Evolutionary conservation across 345 rosid species (phyloP).

Genomic region (Gossypium stocksii): DNA sequence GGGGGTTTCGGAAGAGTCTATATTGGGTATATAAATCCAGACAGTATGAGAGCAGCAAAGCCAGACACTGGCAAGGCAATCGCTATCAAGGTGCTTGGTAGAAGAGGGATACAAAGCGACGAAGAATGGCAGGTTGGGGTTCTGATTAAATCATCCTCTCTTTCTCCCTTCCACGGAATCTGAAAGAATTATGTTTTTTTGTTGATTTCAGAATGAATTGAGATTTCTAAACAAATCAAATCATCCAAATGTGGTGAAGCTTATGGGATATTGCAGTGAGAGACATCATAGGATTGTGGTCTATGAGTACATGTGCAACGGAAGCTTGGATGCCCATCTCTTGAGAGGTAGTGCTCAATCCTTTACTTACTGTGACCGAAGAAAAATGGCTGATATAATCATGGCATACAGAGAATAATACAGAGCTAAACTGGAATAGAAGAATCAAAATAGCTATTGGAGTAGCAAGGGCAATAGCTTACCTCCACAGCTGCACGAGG

Average conservation of each 20-base stretch:
- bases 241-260: slow-evolving; percentile 47
- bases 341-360: slow-evolving; percentile 26
- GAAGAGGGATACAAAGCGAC: slow-evolving; percentile 36
- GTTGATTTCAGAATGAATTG: slow-evolving; percentile 29
- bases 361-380: not conserved
- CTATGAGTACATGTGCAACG: slow-evolving; percentile 41
- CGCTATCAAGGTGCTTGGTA: slow-evolving; percentile 45
- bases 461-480: slow-evolving; percentile 44
- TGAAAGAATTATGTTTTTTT: not conserved
- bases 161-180: not conserved
- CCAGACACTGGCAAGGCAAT: slow-evolving; percentile 21
- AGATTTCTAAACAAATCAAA: slow-evolving; percentile 33
- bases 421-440: slow-evolving; percentile 34
- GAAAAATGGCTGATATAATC: not conserved
- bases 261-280: slow-evolving; percentile 40
- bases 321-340: slow-evolving; percentile 45
- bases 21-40: slow-evolving; percentile 37
- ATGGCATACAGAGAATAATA: slow-evolving; percentile 21
- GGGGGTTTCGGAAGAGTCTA: slow-evolving; percentile 54
- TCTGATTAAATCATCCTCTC: not conserved
- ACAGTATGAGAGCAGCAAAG: slow-evolving; percentile 21
- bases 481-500: slow-evolving; percentile 32
- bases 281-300: slow-evolving; percentile 35
- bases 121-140: slow-evolving; percentile 43
- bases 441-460: slow-evolving; percentile 45